Evolutionary conservation across 2,329 filamentous ascomycete genomes (phyloP).

Genomic region (Fusarium sacchari): DNA sequence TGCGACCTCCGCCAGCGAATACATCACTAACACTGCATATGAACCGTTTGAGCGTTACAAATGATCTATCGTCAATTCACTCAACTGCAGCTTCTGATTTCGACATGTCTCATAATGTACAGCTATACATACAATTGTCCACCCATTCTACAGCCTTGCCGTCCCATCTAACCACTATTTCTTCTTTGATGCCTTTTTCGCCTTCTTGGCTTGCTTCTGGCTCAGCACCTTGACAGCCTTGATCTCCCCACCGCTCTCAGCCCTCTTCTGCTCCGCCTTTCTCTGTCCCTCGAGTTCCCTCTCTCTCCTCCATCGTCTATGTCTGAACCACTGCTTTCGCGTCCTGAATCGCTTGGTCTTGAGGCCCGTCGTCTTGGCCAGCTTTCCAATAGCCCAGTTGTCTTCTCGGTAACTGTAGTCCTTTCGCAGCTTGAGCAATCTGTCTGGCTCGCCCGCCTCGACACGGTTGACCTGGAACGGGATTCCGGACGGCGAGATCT

Average conservation of each 20-base stretch:
- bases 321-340: conserved; percentile 60
- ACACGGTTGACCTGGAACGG: conserved; percentile 58
- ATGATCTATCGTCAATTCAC: neutral
- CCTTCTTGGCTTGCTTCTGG: conserved; percentile 52
- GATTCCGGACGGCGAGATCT: conserved; percentile 61
- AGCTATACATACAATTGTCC: conserved; percentile 41
- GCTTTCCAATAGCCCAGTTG: conserved; percentile 67
- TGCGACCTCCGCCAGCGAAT: too few species aligned
- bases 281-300: conserved; percentile 54
- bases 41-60: neutral
- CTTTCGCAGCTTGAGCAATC: conserved; percentile 60
- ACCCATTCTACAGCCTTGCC: neutral
- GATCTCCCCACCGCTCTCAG: conserved; percentile 46
- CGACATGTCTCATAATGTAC: conserved; percentile 21
- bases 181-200: conserved; percentile 51
- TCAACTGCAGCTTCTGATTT: neutral
- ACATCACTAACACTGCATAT: too few species aligned
- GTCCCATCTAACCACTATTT: conserved; percentile 33
- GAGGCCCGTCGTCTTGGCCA: conserved; percentile 62
- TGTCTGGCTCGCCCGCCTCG: conserved; percentile 54
- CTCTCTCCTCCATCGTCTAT: conserved; percentile 56
- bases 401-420: conserved; percentile 70
- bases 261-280: conserved; percentile 50
- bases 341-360: conserved; percentile 61
- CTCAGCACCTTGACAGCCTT: conserved; percentile 48